These are phyloP conservation scores for Aspergillus hiratsukae DNA, from an alignment of 2,329 filamentous ascomycete genomes.

Conservation along the genomic window DNA sequence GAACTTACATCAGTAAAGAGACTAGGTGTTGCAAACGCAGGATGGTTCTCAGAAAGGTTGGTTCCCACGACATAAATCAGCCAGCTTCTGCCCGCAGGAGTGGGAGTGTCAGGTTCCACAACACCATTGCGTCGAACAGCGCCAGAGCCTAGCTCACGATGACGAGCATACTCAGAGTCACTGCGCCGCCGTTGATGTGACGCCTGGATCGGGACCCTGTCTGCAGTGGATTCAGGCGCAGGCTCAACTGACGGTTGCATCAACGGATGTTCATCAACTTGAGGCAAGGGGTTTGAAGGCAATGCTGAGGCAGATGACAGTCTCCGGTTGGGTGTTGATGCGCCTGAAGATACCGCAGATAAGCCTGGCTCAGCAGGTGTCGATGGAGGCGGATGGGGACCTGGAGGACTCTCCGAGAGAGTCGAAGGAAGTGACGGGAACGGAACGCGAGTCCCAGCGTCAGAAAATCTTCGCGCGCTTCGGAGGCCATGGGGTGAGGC, in stretches of 20 bases:
- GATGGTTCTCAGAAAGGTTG: conserved; percentile 66
- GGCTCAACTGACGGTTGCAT: conserved; percentile 35
- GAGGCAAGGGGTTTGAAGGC: conserved; percentile 33
- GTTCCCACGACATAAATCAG: conserved; percentile 68
- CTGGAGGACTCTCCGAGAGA: conserved; percentile 52
- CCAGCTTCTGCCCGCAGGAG: conserved; percentile 59
- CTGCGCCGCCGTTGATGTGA: conserved; percentile 53
- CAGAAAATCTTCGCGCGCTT: conserved; percentile 27
- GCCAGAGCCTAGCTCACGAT: conserved; percentile 57
- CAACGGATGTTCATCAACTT: conserved; percentile 36
- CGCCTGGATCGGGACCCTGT: conserved; percentile 38
- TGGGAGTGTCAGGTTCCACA: conserved; percentile 54
- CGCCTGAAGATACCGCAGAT: conserved; percentile 51
- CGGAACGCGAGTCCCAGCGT: conserved; percentile 24
- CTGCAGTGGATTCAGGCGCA: conserved; percentile 26
- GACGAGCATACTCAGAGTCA: conserved; percentile 54
- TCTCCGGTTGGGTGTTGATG: conserved; percentile 46
- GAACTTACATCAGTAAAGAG: conserved; percentile 61
- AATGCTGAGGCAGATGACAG: conserved; percentile 46
- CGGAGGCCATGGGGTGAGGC: conserved; percentile 48
- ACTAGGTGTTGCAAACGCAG: conserved; percentile 64
- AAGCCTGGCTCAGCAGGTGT: conserved; percentile 58
- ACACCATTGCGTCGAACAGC: conserved; percentile 61
- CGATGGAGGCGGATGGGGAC: conserved; percentile 59
- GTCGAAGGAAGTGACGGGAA: conserved; percentile 39